phyloP scores from a whole-genome alignment of 2,329 filamentous ascomycete species.

The Tolypocladium ovalisporum region DNA sequence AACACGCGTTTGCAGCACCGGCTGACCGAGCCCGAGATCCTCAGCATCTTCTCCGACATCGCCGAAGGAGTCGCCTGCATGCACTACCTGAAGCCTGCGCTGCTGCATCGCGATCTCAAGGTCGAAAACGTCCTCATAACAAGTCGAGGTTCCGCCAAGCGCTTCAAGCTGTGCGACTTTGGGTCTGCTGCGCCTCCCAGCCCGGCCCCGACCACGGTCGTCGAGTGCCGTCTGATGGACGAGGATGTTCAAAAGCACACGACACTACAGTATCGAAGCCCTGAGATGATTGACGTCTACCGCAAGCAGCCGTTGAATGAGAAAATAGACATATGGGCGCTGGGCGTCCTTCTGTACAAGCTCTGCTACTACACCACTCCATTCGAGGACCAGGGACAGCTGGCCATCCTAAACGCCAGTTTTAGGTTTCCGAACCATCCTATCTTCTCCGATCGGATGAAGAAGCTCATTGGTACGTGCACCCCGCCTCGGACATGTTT shows the following conservation, averaged over 20 bases:
- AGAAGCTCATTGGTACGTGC: conserved; percentile 69
- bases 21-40: conserved; percentile 91
- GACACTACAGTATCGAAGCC: conserved; percentile 92
- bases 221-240: conserved; percentile 85
- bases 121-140: conserved; percentile 96
- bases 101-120: conserved; percentile 91
- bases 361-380: conserved; percentile 98
- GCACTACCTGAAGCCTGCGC: conserved; percentile 92
- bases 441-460: conserved; percentile 78
- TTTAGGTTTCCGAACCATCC: conserved; percentile 88
- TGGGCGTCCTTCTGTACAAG: conserved; percentile 93
- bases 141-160: conserved; percentile 48
- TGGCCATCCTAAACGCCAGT: conserved; percentile 92
- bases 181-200: conserved; percentile 79
- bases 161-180: conserved; percentile 98
- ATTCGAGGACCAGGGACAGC: conserved; percentile 94
- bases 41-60: conserved; percentile 93
- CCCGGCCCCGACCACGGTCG: conserved; percentile 73
- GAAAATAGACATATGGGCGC: conserved; percentile 96
- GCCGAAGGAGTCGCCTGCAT: conserved; percentile 95
- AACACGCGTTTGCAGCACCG: conserved; percentile 95
- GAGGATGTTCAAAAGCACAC: conserved; percentile 97
- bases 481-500: no score
- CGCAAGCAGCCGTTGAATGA: conserved; percentile 93
- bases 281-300: conserved; percentile 98